Base-by-base conservation (phyloP, 345 rosid genomes). In the Eucalyptus lansdowneana region DNA sequence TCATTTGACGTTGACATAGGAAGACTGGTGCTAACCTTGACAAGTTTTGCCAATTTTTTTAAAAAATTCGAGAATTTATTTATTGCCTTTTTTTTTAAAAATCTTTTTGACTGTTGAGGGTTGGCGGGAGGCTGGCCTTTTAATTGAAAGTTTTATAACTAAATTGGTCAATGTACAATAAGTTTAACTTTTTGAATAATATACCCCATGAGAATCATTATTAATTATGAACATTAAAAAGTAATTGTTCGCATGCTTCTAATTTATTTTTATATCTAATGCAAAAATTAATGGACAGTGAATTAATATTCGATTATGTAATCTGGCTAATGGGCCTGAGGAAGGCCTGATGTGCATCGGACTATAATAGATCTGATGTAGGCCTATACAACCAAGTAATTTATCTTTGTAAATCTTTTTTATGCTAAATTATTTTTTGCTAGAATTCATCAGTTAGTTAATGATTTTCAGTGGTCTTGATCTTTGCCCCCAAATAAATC, bases 101-200 rank as follows among this genome's bases (percentile, higher is more conserved):
- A 34, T 58, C 7, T 58, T 25, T 58, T 58, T 58, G 13, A 58
- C 25, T 24, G 11, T 58, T 58, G 13, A 58, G 7, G 65, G 14
- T 25, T 25, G 14, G 65, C 14, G 0, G 60, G 25, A 54, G 60
- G 60, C 10, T 0, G 4, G 11, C 14, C 6, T 0, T 58, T 25
- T 5, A 58, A 58, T 58, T 25, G 4, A 58, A 58, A 24, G 0
- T 2, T 54, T 21, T 4, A 51, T 54, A 54, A 54, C 58, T 54
- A 54, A 54, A 54, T 21, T 1, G 19, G 1, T 0, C 2, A 8
- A 51, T 51, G 9, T 21, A 54, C 1, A 54, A 21, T 54, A 54
- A 21, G 25, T 54, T 54, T 54, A 21, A 54, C 25, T 54, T 54
- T 54, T 54, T 54, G 25, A 54, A 54, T 21, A 21, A 54, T 0